These are phyloP conservation scores for Lasiodiplodia sp. DNA, from an alignment of 2,329 filamentous ascomycete genomes.

Conservation along the genomic window DNA sequence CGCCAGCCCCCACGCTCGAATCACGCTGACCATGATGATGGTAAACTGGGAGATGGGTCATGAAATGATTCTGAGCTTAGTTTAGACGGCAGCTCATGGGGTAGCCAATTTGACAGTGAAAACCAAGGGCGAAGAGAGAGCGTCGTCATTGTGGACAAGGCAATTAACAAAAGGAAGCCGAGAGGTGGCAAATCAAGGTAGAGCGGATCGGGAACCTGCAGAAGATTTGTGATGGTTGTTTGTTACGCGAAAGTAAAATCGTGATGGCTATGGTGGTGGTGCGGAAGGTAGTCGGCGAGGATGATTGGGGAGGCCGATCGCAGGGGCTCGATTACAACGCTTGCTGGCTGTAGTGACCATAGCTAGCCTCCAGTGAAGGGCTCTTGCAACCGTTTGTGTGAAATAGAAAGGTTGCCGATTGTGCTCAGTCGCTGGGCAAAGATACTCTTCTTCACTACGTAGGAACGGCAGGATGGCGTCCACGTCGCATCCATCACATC, in stretches of 20 bases:
- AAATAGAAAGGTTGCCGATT: background rate
- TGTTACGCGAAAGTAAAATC: background rate
- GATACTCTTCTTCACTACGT: background rate
- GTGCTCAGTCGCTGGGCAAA: background rate
- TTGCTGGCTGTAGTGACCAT: background rate
- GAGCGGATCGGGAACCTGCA: constrained; percentile 11
- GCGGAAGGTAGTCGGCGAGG: constrained; percentile 12
- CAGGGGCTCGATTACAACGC: constrained; percentile 8
- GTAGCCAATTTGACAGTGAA: background rate
- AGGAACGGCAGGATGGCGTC: background rate
- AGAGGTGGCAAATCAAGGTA: constrained; percentile 5
- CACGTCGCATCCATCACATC: background rate
- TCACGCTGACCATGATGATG: background rate
- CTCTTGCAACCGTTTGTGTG: background rate
- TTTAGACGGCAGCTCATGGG: background rate
- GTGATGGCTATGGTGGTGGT: constrained; percentile 15
- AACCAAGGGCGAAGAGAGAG: background rate
- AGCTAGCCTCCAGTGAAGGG: background rate
- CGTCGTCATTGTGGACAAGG: background rate
- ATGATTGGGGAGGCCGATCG: constrained; percentile 20
- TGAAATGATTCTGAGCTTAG: background rate
- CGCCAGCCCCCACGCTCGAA: background rate
- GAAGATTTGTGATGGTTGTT: constrained; percentile 3
- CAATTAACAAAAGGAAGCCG: background rate
- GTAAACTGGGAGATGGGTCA: background rate